Base-by-base conservation (phyloP, 2,329 filamentous ascomycete genomes). In the Anthostomella pinea region DNA sequence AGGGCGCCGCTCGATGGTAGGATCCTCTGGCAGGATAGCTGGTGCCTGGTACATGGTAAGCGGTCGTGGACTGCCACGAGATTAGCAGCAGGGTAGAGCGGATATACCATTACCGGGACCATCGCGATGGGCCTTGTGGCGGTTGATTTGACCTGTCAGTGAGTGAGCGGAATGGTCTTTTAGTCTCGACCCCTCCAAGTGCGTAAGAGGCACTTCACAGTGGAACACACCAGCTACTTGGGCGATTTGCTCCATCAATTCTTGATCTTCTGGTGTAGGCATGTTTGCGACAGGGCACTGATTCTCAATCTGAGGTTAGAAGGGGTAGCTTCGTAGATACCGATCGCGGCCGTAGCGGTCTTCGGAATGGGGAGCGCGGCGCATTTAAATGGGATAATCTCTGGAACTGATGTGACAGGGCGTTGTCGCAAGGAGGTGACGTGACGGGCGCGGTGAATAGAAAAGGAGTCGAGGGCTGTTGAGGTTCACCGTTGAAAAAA, bases 111-210 rank as follows among this genome's bases (percentile, higher is more conserved):
- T 43, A n/a, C 49, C 56, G 23, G 63, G 40, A 25, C 67, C 68
- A 21, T 68, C 58, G 47, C 77, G 72, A 45, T 82, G 75, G 46
- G 77, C 85, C 61, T 86, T 89, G 66, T 86, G 82, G 34, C 81
- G 79, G 59, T 89, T 89, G 58, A 93, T 91, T 63, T 86, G 83
- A 49, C 84, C 85, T 88, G 47, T 8, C 40, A 25, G 45, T 46
- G 41, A 57, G 35, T 64, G 46, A 53, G 44, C 22, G 30, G 24
- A n/a, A 30, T 30, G 10, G 4, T 27, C 20, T 25, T n/a, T n/a
- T n/a, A n/a, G n/a, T n/a, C n/a, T n/a, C n/a, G n/a, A n/a, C n/a
- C n/a, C n/a, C n/a, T n/a, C 10, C n/a, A 27, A 14, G 25, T 27
- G 16, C 13, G 25, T 27, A 23, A 40, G 28, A 48, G 38, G 17